Evolutionary conservation across 116 monocot species (phyloP), one percentile per base, ranked within the genome.

Genomic region (Dioscorea cayenensis): DNA sequence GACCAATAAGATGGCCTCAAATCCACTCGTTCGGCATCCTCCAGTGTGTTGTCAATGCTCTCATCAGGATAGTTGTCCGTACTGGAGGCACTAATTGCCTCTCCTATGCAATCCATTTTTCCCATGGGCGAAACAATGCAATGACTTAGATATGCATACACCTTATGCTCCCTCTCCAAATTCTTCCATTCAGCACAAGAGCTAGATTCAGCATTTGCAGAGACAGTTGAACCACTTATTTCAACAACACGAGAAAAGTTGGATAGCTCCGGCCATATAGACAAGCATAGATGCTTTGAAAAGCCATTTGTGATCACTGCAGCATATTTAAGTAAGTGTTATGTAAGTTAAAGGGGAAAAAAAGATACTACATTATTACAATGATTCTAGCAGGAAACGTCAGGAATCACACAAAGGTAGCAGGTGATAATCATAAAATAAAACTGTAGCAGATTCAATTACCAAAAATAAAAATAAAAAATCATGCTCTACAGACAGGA

Each of bases 1-100:
- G 99, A 99, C 99, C 99, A 99, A 72, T 94, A 99, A 36, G 99
- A 94, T 16, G 87, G 84, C 23, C 82, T 75, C 63, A 3, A 18
- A 38, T 79, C 49, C 36, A 84, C 72, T 71, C 63, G 61, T 22
- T 91, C 83, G 51, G 43, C 75, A 20, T 87, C 79, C 9, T 79
- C 80, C 75, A 94, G 51, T 32, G 99, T 94, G 71, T 89, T 77
- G 14, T 76, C 78, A 64, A 94, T 91, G 75, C 87, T 77, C 79
- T 99, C 94, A 70, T 81, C 77, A 17, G 97, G 97, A 79, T 74
- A 93, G 73, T 94, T 87, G 64, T 99, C 99, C 72, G 99, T 99
- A 69, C 99, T 99, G 27, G 99, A 94, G 71, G 94, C 94, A 71
- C 69, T 36, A 72, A 99, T 78, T 51, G 94, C 61, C 10, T 60